Evolutionary conservation across 331 rosid genomes (phyloP).

Genomic region (Acacia pycnantha): DNA sequence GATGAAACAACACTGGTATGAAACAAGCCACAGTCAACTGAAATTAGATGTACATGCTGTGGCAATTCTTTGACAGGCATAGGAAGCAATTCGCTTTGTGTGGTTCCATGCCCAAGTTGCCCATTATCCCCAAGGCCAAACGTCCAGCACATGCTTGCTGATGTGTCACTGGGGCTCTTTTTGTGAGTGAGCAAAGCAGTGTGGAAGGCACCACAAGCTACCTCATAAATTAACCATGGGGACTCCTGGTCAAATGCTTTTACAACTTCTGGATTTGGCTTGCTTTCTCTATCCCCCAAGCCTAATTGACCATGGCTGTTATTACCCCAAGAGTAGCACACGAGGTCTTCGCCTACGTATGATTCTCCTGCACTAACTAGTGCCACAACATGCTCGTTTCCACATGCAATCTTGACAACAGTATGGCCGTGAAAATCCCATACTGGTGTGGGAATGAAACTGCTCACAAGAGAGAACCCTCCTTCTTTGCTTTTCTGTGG

Average conservation of each 20-base stretch:
- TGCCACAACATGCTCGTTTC: conserved; percentile 80
- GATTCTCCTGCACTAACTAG: conserved; percentile 62
- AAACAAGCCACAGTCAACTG: conserved; percentile 82
- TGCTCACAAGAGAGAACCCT: conserved; percentile 48
- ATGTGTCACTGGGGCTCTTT: conserved; percentile 44
- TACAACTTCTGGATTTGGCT: conserved; percentile 59
- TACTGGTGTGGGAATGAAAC: conserved; percentile 69
- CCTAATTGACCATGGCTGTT: conserved; percentile 89
- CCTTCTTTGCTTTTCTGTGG: conserved; percentile 59
- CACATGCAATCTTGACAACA: conserved; percentile 92
- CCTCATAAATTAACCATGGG: conserved; percentile 55
- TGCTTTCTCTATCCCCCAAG: conserved; percentile 66
- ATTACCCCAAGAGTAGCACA: conserved; percentile 87
- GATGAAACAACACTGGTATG: conserved; percentile 87
- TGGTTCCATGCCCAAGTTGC: conserved; percentile 93
- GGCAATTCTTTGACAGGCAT: conserved; percentile 68
- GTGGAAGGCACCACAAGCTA: conserved; percentile 93
- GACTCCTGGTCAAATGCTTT: conserved; percentile 51
- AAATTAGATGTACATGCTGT: conserved; percentile 38
- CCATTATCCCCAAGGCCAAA: conserved; percentile 93
- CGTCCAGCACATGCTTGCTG: conserved; percentile 74
- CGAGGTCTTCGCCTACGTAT: conserved; percentile 53
- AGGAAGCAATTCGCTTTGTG: conserved; percentile 54
- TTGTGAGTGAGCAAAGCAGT: conserved; percentile 78
- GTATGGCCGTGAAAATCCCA: conserved; percentile 67